phyloP scores from a whole-genome alignment of 2,329 filamentous ascomycete genomes.

The Drechslerella stenobrocha region DNA sequence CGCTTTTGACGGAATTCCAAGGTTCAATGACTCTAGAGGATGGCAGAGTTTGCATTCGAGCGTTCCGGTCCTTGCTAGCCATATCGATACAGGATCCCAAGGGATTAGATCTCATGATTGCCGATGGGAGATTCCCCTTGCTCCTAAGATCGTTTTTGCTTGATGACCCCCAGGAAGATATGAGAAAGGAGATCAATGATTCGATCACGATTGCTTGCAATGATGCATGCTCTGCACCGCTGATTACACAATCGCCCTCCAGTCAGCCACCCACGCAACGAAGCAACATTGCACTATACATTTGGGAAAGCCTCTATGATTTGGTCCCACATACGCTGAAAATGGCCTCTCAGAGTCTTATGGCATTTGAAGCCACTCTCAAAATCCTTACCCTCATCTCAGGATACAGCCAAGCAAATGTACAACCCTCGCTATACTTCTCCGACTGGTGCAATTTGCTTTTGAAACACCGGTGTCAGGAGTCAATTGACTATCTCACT shows the following conservation, averaged over 20 bases:
- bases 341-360: conserved; percentile 19
- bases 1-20: conserved; percentile 27
- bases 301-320: conserved; percentile 37
- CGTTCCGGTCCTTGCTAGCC: conserved; percentile 29
- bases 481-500: conserved; percentile 36
- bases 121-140: conserved; percentile 22
- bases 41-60: conserved; percentile 31
- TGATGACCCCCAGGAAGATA: conserved; percentile 34
- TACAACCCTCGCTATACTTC: conserved; percentile 19
- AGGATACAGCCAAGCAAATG: conserved; percentile 12
- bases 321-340: conserved; percentile 31
- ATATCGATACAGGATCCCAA: conserved; percentile 26
- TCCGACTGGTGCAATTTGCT: conserved; percentile 34
- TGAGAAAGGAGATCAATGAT: conserved; percentile 32
- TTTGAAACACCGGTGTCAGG: conserved; percentile 31
- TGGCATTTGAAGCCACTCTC: conserved; percentile 33
- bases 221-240: conserved; percentile 10
- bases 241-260: not conserved
- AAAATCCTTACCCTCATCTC: conserved; percentile 36
- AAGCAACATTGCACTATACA: conserved; percentile 21
- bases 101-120: conserved; percentile 16
- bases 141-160: conserved; percentile 25
- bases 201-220: conserved; percentile 27
- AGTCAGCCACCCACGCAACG: not conserved
- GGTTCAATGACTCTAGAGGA: conserved; percentile 18